Base-by-base conservation (phyloP, 163 green algal genomes). In the Scenedesmus sp. region DNA sequence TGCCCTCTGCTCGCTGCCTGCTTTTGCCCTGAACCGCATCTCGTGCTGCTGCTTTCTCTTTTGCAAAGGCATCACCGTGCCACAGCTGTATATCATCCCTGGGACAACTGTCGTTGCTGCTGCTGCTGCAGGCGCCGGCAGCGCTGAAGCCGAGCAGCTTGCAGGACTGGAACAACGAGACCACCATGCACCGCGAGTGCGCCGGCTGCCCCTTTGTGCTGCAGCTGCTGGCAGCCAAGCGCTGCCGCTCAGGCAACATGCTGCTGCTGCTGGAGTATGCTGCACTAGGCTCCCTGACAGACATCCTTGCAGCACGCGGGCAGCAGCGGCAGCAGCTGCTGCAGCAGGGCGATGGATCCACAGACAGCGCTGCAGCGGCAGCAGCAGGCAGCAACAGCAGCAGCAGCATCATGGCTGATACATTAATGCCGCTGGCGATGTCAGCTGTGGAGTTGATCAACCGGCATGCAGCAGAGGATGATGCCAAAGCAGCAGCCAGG, bases 151-250 rank as follows among this genome's bases (percentile, higher is more conserved):
- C 67, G 67, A 89, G 88, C 88, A 92, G 88, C 62, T 20, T 79
- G 77, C 74, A 79, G 77, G 88, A 92, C 81, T 88, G 64, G 62
- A 54, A 56, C 64, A 60, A 73, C n/a, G 88, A 92, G 83, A 66
- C 64, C 23, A 26, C 62, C n/a, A 88, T 87, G 83, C 84, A 93
- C 90, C 54, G 82, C 46, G 70, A 77, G 55, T 87, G 67, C 26
- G 90, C 83, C n/a, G 66, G 85, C 26, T 90, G 83, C 57, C 90
- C 90, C 26, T 93, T 93, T 83, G 90, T 93, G 18, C 67, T 93
- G 16, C 84, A 93, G 90, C 90, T 93, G 73, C 90, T 93, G 54
- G 90, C 90, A 76, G 83, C 90, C 54, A 93, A 93, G 83, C 67
- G 18, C 26, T 85, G 90, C 74, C 81, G 73, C 2, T 56, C 79